Evolutionary conservation across 176 grass and related monocot genomes (phyloP), one percentile per base, ranked within the genome.

Genomic region (Carex scoparia): DNA sequence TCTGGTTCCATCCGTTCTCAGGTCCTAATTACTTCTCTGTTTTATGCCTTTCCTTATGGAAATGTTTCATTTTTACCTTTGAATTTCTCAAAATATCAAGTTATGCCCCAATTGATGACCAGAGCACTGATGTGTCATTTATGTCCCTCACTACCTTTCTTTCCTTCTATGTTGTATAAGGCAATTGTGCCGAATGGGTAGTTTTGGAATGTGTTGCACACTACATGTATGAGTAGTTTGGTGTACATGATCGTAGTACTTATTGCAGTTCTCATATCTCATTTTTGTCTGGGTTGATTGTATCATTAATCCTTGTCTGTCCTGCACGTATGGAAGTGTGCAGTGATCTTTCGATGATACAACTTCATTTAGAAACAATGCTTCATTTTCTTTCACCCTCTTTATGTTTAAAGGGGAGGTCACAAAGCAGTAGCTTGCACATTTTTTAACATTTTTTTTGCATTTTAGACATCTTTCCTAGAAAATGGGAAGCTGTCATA

Each of bases 1-100:
- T 90, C 84, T 85, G 92, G 92, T 16, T 94, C 88, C 58, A 84
- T 94, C 71, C 92, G 92, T 85, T 88, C 92, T 83, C 92, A 94
- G 92, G 92, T 94, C 42, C 80, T 61, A 61, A 61, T 61, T 61
- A n/a, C 18, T 61, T 19, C 0, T 61, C 16, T 61, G 5, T 61
- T 61, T 7, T 69, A 3, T 35, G 32, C 64, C 1, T 42, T 44
- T 72, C 31, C 8, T 44, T 35, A 0, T 63, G 19, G 7, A 63
- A 62, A 27, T 63, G 18, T 63, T 63, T 23, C 2, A 63, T 63
- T 27, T 30, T 63, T 63, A 5, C 5, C 57, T 18, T 60, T 60
- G 57, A 15, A 60, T 60, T 60, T 60, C 57, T n/a, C 57, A 60
- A 60, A 59, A n/a, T 60, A 18, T 59, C 57, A 66, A 14, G 63